Conservation (phyloP, 805 yeast species). For the Candida alai region DNA sequence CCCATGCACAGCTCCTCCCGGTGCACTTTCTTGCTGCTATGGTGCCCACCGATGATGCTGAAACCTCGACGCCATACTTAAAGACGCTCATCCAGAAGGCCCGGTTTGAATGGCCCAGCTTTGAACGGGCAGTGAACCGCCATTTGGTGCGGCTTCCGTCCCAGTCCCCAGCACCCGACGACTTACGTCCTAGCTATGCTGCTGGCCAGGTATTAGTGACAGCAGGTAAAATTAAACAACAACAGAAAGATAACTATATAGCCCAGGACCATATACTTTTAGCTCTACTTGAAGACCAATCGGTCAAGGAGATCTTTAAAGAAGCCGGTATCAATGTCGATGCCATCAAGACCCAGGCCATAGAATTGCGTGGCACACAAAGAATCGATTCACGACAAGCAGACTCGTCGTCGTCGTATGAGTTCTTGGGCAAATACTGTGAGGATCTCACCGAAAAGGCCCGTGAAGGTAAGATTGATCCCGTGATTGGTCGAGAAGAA, state of each 20-base stretch:
- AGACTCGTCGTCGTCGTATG: constrained; percentile 80
- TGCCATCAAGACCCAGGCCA: constrained; percentile 71
- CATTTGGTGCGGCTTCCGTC: constrained; percentile 81
- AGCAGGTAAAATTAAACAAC: constrained; percentile 73
- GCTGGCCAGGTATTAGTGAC: constrained; percentile 69
- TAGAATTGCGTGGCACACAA: constrained; percentile 81
- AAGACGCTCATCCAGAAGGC: constrained; percentile 83
- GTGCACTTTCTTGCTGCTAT: constrained; percentile 89
- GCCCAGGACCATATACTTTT: constrained; percentile 92
- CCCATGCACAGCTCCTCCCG: constrained; percentile 82
- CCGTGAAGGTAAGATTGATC: constrained; percentile 90
- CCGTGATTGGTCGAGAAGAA: constrained; percentile 98
- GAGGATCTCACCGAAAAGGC: constrained; percentile 92
- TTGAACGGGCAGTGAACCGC: constrained; percentile 77
- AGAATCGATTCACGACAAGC: constrained; percentile 92
- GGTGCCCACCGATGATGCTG: constrained; percentile 58
- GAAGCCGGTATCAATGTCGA: constrained; percentile 67
- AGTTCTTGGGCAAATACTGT: constrained; percentile 86
- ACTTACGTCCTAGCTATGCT: constrained; percentile 71
- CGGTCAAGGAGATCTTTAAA: constrained; percentile 67
- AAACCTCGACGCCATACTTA: constrained; percentile 50
- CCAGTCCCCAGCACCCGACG: constrained; percentile 86
- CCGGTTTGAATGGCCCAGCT: constrained; percentile 78
- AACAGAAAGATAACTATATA: constrained; percentile 85
- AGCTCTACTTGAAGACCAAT: constrained; percentile 76